Percentiles rank a stretch among this genome's conserved stretches.
These are phyloP conservation scores for Aurifilum marmelostoma DNA, from an alignment of 2,329 filamentous ascomycete species.

Conservation along the genomic window DNA sequence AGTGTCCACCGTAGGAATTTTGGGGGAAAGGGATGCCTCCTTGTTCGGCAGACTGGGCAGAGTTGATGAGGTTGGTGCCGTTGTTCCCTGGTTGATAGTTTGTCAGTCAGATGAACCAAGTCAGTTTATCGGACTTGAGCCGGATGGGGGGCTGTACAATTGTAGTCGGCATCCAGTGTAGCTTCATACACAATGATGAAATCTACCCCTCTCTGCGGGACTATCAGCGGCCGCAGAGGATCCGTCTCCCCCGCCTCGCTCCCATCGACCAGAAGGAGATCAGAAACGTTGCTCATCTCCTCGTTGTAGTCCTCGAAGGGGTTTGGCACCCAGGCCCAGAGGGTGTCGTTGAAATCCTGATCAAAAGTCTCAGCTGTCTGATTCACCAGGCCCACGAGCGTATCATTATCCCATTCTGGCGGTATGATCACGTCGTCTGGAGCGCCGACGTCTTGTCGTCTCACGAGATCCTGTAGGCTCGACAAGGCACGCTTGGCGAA, in stretches of 20 bases:
- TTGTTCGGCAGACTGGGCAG: background rate
- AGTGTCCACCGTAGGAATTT: background rate
- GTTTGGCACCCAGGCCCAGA: slow-evolving; percentile 39
- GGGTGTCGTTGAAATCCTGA: slow-evolving; percentile 37
- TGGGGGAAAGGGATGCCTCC: slow-evolving; percentile 4
- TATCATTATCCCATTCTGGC: background rate
- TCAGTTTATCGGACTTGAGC: no score
- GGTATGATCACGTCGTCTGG: background rate
- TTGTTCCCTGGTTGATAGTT: background rate
- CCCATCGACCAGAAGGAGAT: slow-evolving; percentile 38
- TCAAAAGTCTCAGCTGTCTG: slow-evolving; percentile 34
- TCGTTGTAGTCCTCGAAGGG: slow-evolving; percentile 37
- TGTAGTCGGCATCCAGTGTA: slow-evolving; percentile 34
- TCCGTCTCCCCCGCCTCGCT: slow-evolving; percentile 38
- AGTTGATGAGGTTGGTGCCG: slow-evolving; percentile 4
- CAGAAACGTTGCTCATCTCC: slow-evolving; percentile 33
- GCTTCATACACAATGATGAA: slow-evolving; percentile 41
- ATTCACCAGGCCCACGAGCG: slow-evolving; percentile 31
- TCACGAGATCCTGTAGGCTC: background rate
- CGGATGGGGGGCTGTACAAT: background rate
- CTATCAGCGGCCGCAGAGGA: slow-evolving; percentile 36
- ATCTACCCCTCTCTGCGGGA: slow-evolving; percentile 35
- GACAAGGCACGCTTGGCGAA: slow-evolving; percentile 4
- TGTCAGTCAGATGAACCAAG: background rate
- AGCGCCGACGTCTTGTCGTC: slow-evolving; percentile 3